These are phyloP conservation scores for Geum urbanum DNA, from an alignment of 306 rosid genomes.

Conservation along the genomic window DNA sequence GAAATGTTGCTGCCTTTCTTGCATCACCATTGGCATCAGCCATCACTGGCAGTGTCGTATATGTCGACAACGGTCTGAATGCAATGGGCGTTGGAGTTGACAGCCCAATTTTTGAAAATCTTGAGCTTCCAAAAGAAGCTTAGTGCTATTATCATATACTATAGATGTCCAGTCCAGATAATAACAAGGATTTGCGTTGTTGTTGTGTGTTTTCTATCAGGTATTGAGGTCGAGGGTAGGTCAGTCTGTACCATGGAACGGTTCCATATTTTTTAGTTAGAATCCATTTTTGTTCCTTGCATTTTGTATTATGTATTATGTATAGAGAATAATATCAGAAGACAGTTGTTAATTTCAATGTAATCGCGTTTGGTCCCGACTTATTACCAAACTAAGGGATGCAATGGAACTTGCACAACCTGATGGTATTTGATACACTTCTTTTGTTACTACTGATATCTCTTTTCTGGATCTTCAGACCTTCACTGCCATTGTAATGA, in stretches of 20 bases:
- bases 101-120: constrained; percentile 45
- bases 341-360: background rate
- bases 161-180: background rate
- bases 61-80: constrained; percentile 78
- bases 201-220: background rate
- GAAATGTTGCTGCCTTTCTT: constrained; percentile 79
- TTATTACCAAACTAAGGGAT: background rate
- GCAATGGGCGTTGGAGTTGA: constrained; percentile 91
- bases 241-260: background rate
- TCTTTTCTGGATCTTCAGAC: too few relatives aligned
- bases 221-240: background rate
- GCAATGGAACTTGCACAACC: background rate
- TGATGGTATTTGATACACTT: background rate
- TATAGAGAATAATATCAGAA: background rate
- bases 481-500: too few relatives aligned
- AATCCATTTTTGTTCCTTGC: background rate
- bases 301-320: background rate
- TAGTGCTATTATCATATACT: constrained; percentile 7
- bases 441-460: too few relatives aligned
- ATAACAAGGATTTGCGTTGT: background rate
- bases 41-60: constrained; percentile 68
- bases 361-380: background rate
- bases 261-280: background rate
- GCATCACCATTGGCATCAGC: constrained; percentile 85
- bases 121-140: constrained; percentile 35